Percentiles rank a stretch among this genome's conserved stretches.
phyloP scores from a whole-genome alignment of 108 stramenopile genomes.

The Pseudonitzschia pungens region DNA sequence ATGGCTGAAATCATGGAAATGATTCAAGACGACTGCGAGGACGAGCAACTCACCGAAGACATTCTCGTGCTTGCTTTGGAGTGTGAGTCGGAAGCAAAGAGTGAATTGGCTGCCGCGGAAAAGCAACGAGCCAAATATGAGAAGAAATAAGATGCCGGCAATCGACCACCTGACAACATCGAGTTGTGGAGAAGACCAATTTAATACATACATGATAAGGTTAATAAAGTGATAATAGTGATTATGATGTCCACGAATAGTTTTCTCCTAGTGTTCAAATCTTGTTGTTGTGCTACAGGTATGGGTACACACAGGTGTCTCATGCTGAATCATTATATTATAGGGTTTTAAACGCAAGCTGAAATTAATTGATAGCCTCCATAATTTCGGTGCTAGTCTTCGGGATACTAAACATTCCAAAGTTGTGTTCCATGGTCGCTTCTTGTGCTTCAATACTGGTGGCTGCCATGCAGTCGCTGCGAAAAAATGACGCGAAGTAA shows the following conservation, averaged over 20 bases:
- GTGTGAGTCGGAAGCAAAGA: constrained; percentile 59
- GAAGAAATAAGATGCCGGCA: no score
- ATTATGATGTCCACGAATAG: no score
- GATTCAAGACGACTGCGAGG: constrained; percentile 63
- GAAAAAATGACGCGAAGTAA: not conserved
- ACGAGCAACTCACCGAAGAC: constrained; percentile 62
- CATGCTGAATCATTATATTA: no score
- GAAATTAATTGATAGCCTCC: constrained; percentile 21
- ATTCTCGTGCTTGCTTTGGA: constrained; percentile 59
- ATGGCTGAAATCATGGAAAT: constrained; percentile 62
- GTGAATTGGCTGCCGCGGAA: constrained; percentile 42
- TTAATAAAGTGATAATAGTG: no score
- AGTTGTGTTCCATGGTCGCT: constrained; percentile 65
- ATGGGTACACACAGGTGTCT: no score
- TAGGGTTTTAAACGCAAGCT: no score
- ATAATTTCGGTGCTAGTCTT: constrained; percentile 51
- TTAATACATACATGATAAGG: no score
- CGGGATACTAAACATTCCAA: constrained; percentile 73
- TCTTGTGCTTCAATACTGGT: constrained; percentile 67
- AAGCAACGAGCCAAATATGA: not conserved
- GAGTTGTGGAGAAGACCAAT: no score
- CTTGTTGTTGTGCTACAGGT: no score
- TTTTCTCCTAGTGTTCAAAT: no score
- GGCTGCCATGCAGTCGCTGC: constrained; percentile 68
- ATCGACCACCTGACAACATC: no score